Evolutionary conservation across 2,329 filamentous ascomycete species (phyloP).

Genomic region (Microdochium nivale): DNA sequence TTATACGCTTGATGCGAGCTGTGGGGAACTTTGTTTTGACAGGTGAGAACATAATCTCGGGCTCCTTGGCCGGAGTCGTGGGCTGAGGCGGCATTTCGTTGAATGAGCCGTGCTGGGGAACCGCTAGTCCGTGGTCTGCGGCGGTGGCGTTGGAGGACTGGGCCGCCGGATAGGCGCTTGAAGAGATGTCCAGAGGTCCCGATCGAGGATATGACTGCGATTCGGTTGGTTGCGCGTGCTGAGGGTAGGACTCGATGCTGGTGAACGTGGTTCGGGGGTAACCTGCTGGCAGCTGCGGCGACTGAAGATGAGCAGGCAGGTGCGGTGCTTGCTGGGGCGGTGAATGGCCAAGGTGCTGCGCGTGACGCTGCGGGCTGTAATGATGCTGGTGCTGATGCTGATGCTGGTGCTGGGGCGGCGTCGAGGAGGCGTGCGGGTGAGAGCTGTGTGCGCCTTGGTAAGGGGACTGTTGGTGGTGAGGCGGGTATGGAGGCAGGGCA

Average conservation of each 20-base stretch:
- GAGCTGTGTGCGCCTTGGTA: neutral
- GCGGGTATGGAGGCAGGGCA: neutral
- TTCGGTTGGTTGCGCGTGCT: neutral
- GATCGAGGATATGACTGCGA: neutral
- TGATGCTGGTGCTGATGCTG: neutral
- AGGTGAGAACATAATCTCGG: constrained; percentile 51
- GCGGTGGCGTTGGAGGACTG: neutral
- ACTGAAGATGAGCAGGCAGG: neutral
- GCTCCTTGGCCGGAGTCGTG: constrained; percentile 25
- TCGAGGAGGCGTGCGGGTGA: neutral
- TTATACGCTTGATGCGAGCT: constrained; percentile 95
- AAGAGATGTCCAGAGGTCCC: neutral
- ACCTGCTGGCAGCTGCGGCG: neutral
- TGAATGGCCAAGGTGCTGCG: neutral
- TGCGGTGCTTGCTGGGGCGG: neutral
- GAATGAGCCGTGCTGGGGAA: constrained; percentile 7
- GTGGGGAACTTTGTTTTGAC: constrained; percentile 96
- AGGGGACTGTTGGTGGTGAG: neutral
- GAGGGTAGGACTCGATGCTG: neutral
- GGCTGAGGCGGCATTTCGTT: constrained; percentile 29
- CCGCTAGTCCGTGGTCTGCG: constrained; percentile 1
- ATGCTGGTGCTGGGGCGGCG: neutral
- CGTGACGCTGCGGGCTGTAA: neutral
- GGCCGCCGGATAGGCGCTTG: neutral
- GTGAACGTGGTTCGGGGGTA: neutral